phyloP scores from a whole-genome alignment of 2,329 filamentous ascomycete species.

The Pseudocercospora pini-densiflorae region DNA sequence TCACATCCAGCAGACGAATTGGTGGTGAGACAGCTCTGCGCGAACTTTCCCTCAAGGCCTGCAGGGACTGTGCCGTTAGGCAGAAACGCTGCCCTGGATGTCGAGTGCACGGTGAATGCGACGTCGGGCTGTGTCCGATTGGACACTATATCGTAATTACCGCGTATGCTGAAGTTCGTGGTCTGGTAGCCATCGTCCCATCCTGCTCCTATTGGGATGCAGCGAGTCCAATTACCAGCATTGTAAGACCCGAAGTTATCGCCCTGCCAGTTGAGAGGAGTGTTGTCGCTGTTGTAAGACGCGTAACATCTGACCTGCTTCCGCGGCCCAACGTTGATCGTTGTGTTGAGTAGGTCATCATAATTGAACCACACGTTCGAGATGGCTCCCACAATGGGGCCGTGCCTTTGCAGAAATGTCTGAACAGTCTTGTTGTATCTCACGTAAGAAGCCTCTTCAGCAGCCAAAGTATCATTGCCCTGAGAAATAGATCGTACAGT shows the following conservation, averaged over 20 bases:
- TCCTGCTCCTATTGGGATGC: constrained; percentile 30
- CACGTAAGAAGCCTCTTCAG: neutral
- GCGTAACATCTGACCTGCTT: constrained; percentile 20
- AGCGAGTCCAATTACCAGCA: constrained; percentile 29
- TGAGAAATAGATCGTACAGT: neutral
- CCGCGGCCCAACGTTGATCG: constrained; percentile 12
- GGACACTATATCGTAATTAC: constrained; percentile 8
- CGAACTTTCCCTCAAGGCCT: constrained; percentile 9
- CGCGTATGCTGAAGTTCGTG: constrained; percentile 25
- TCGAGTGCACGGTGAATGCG: neutral
- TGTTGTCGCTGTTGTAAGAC: constrained; percentile 14
- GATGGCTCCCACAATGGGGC: constrained; percentile 24
- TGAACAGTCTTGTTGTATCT: constrained; percentile 24
- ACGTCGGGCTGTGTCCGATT: neutral
- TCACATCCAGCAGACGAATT: constrained; percentile 15
- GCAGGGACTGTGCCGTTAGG: constrained; percentile 19
- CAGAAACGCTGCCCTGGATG: constrained; percentile 31
- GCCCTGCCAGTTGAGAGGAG: neutral
- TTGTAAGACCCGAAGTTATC: neutral
- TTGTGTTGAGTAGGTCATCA: constrained; percentile 12
- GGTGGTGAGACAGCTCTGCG: constrained; percentile 22
- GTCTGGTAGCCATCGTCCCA: constrained; percentile 29
- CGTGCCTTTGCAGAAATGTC: constrained; percentile 22
- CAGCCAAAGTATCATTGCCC: neutral
- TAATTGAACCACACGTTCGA: constrained; percentile 9